Conservation (phyloP, 176 grass and related monocot genomes). For the Aegilops umbellulata region DNA sequence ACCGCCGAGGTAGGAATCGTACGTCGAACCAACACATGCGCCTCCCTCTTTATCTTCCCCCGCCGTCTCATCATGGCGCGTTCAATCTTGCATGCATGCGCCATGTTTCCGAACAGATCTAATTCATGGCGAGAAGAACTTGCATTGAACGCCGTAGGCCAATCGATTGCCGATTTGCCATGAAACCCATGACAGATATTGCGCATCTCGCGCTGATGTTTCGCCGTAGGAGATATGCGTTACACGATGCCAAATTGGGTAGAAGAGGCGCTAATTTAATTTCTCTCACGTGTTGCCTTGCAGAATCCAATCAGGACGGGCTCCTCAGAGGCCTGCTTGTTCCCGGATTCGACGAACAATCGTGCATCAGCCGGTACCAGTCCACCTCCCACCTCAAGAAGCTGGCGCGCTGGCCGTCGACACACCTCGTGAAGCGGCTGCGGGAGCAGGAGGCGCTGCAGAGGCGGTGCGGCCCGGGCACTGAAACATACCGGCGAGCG, state of each 20-base stretch:
- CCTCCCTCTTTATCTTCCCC: neutral
- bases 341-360: conserved; percentile 35
- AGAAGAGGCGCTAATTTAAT: neutral
- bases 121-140: neutral
- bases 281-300: neutral
- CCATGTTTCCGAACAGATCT: neutral
- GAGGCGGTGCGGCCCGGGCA: conserved; percentile 59
- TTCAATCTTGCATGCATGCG: neutral
- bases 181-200: neutral
- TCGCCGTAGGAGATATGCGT: too few species aligned
- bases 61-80: neutral
- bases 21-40: neutral
- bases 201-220: neutral
- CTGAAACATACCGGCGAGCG: conserved; percentile 37
- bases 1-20: conserved; percentile 14
- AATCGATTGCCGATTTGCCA: neutral
- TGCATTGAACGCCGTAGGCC: neutral
- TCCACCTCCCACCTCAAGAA: conserved; percentile 38
- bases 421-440: conserved; percentile 51
- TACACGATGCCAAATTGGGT: too few species aligned
- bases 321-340: conserved; percentile 67
- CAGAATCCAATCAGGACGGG: conserved; percentile 4
- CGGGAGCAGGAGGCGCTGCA: conserved; percentile 74
- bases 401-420: conserved; percentile 34
- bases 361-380: conserved; percentile 52